A percentile compares a stretch with the other conserved stretches of the same genome.
Evolutionary conservation across 192 early-diverging fungal genomes (phyloP).

Genomic region (Rhizophagus sp.): DNA sequence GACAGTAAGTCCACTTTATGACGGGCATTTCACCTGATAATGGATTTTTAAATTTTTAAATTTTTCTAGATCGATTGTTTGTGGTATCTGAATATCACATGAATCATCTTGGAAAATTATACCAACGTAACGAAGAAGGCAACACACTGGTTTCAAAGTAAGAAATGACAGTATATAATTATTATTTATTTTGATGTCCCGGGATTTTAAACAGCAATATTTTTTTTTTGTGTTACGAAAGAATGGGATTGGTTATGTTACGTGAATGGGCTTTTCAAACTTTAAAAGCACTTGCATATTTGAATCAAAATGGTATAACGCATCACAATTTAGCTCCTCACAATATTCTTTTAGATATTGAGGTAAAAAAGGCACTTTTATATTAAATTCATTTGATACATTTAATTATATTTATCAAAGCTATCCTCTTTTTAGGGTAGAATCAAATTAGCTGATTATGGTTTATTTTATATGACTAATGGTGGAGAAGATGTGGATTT

Average conservation of each 20-base stretch:
- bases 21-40: not conserved
- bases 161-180: not conserved
- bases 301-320: slow-evolving; percentile 48
- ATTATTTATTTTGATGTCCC: not conserved
- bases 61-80: slow-evolving; percentile 53
- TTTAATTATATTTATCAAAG: no score
- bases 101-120: slow-evolving; percentile 52
- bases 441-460: slow-evolving; percentile 57
- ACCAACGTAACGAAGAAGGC: slow-evolving; percentile 28
- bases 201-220: not conserved
- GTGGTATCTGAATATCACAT: slow-evolving; percentile 37
- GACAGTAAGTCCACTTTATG: slow-evolving; percentile 4
- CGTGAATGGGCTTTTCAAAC: slow-evolving; percentile 56
- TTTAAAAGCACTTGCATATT: slow-evolving; percentile 49
- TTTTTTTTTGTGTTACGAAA: slow-evolving; percentile 15
- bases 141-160: slow-evolving; percentile 12
- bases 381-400: no score
- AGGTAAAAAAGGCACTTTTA: slow-evolving; percentile 32
- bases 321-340: slow-evolving; percentile 46
- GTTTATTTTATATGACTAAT: slow-evolving; percentile 60
- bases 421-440: slow-evolving; percentile 28
- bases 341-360: slow-evolving; percentile 52
- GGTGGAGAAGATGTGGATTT: slow-evolving; percentile 58
- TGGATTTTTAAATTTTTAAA: not conserved
- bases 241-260: slow-evolving; percentile 31